Conservation (phyloP, 1,284 basidiomycete genomes). For the Meripilus lineatus region DNA sequence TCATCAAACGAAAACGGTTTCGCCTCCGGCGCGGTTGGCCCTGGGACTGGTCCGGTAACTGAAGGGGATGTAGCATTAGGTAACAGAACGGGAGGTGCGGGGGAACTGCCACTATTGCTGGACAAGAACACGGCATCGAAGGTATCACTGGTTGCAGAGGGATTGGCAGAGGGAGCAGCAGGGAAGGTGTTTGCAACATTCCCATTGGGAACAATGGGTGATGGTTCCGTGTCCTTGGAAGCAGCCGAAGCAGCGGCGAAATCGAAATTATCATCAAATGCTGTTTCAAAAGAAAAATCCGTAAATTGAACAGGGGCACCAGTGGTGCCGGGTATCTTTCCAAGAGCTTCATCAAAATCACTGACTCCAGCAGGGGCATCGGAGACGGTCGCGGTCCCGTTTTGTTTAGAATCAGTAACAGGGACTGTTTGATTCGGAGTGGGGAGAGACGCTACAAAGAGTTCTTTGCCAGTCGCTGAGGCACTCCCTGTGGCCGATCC, state of each 20-base stretch:
- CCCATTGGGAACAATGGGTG: constrained; percentile 13
- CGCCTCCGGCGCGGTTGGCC: constrained; percentile 14
- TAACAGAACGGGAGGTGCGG: constrained; percentile 13
- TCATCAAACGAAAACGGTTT: constrained; percentile 45
- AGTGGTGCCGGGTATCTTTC: constrained; percentile 41
- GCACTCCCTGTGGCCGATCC: constrained; percentile 5
- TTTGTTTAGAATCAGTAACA: constrained; percentile 12
- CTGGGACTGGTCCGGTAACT: constrained; percentile 10
- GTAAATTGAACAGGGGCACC: constrained; percentile 29
- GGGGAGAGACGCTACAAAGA: neutral
- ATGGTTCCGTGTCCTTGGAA: constrained; percentile 14
- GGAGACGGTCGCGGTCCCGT: constrained; percentile 16
- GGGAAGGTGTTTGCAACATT: constrained; percentile 8
- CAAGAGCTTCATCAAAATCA: constrained; percentile 73
- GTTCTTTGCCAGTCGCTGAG: constrained; percentile 6
- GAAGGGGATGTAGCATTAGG: constrained; percentile 11
- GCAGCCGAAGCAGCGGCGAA: constrained; percentile 55
- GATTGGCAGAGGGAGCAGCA: constrained; percentile 17
- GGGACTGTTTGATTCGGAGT: neutral
- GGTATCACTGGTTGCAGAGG: constrained; percentile 38
- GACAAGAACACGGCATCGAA: constrained; percentile 25
- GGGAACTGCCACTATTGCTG: constrained; percentile 3
- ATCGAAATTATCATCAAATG: constrained; percentile 88
- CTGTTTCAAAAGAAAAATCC: constrained; percentile 58
- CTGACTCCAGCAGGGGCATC: constrained; percentile 41